Evolutionary conservation across 2,329 filamentous ascomycete species (phyloP), one percentile per base, ranked within the genome.

Genomic region (Teratosphaeria destructans): DNA sequence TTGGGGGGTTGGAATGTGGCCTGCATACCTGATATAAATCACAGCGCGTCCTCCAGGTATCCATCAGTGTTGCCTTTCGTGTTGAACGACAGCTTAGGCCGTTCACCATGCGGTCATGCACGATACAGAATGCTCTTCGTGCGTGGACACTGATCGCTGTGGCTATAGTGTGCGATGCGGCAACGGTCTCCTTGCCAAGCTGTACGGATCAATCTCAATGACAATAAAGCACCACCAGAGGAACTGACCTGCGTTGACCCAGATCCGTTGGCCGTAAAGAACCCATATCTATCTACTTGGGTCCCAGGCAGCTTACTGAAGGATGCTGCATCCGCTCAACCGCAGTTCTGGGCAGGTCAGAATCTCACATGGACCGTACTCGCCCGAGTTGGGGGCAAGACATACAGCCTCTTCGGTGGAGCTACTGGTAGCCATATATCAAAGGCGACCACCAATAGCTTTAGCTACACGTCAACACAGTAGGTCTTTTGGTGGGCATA

Each of bases 341-440:
- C 71, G 2, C 61, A 72, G 52, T 74, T 74, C 60, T 74, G 72
- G 72, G 60, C 65, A 2, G 71, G 71, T n/a, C 64, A 69, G 55
- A 47, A 62, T 5, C 59, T 74, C 27, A 71, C 66, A 26, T 74
- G 72, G 72, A 64, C 11, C 1, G 63, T 74, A 2, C 56, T 74
- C 52, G 72, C 68, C 11, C 67, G 72, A 14, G 65, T 74, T 14
- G 65, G 70, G 59, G 66, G 66, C 8, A 61, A 59, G 1, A 64
- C 69, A 11, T 74, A 71, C 57, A 69, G 66, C 14, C 57, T 73
- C 16, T 70, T 74, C 53, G 71, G 71, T 19, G 53, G 53, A 14
- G 60, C 63, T 12, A 62, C 62, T 26, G 59, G 63, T 3, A 60
- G 61, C 32, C 47, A 47, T 16, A 61, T 66, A n/a, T 57, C 60